Evolutionary conservation across 208 protist genomes (phyloP), one percentile per base, ranked within the genome.

Genomic region (Trypanosoma conorhini): DNA sequence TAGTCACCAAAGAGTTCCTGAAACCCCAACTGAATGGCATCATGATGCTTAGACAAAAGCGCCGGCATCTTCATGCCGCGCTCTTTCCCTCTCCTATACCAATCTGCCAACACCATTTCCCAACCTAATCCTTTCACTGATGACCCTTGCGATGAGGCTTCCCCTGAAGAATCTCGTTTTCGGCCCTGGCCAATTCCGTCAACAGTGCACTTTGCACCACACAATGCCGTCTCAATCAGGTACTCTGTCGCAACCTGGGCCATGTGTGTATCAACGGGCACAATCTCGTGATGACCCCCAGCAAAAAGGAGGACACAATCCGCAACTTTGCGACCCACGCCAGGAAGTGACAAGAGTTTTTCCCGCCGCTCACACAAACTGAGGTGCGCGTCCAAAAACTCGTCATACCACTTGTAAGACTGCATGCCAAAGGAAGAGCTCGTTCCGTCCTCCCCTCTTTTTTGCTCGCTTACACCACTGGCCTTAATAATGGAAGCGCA

Each of bases 231-330:
- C 5, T 19, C 22, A 12, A 56, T 42, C 28, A 93, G 67, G 60
- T 89, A 94, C 68, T 72, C 62, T 55, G 70, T 66, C 0, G 91
- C 88, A 7, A 93, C 67, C 65, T 96, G 91, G 17, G 82, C 76
- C 78, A 94, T 92, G 77, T 96, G 91, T n/a, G 91, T 96, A 72
- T 96, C 91, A 26, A 94, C 86, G n/a, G 91, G 91, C 12, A 94
- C 88, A 42, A 93, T 10, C 31, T 86, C 70, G n/a, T 80, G 69
- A 38, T 80, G 75, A 42, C 69, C 76, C 19, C 92, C 75, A 3
- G 79, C 78, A 54, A 96, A 96, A 30, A 96, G 81, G 22, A 90
- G 70, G 24, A 94, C 79, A 67, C 91, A 96, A 64, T 96, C 91
- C 0, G 88, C 85, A 48, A 96, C 88, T 59, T 96, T 96, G 0